phyloP scores from a whole-genome alignment of 306 rosid genomes.

The Trifolium pratense region DNA sequence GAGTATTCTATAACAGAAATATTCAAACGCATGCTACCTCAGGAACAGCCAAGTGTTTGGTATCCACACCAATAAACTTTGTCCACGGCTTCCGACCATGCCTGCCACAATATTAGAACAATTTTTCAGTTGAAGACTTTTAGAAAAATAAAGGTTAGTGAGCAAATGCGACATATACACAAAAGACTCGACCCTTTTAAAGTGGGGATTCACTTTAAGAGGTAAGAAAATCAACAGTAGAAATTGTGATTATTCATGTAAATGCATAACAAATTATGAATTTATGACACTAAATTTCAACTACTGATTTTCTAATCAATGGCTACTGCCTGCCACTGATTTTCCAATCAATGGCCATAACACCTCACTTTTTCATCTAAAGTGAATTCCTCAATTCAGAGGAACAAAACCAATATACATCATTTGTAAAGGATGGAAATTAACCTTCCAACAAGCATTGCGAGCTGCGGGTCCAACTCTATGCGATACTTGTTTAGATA shows the following conservation, averaged over 20 bases:
- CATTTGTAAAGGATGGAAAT: constrained; percentile 22
- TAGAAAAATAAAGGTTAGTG: neutral
- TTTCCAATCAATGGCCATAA: neutral
- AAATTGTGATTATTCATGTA: neutral
- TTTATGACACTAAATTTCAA: neutral
- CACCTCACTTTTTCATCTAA: neutral
- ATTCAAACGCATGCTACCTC: constrained; percentile 60
- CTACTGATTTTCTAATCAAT: neutral
- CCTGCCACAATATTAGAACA: constrained; percentile 50
- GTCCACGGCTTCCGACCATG: constrained; percentile 86
- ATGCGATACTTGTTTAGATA: constrained; percentile 73
- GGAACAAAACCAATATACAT: neutral
- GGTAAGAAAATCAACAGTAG: neutral
- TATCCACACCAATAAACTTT: constrained; percentile 69
- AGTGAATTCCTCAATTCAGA: neutral
- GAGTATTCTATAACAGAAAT: neutral
- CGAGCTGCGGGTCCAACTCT: constrained; percentile 80
- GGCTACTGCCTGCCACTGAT: neutral
- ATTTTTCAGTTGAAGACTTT: constrained; percentile 5
- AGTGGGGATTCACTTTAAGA: neutral
- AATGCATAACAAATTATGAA: neutral
- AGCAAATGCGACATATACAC: constrained; percentile 27
- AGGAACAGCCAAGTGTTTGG: constrained; percentile 78
- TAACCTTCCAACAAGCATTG: constrained; percentile 81
- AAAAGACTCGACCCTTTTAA: neutral